Base-by-base conservation (phyloP, 805 yeast species). In the Starmerella khaoyaiensis region DNA sequence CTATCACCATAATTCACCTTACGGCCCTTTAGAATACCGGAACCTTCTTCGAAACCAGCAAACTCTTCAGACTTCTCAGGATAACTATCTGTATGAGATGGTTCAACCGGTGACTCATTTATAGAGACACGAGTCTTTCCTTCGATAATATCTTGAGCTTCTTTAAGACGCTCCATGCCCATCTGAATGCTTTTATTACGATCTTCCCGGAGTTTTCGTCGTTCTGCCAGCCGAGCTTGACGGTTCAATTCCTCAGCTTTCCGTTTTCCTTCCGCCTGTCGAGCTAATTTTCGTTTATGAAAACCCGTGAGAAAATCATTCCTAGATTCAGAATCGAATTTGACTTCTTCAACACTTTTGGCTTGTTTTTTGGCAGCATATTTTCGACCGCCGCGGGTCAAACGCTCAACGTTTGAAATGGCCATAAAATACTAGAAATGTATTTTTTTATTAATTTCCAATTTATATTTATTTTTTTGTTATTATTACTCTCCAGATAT, bases 241-340 rank as follows among this genome's bases (percentile, higher is more conserved):
- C 86, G 67, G 4, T 78, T 90, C 54, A 77, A 80, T 54, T 86
- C 94, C 49, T 77, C 75, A 35, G 71, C 71, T 50, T 66, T 74
- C 42, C 71, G 81, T 48, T 72, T 74, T 0, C 96, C 97, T 46
- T 77, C 75, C 61, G 83, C 86, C 60, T 80, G 79, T 57, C 97
- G 70, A 53, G 80, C 80, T 14, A 87, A 56, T 56, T 87, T 87
- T 53, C 98, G 71, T 61, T 87, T 87, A 59, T 90, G 97, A 58
- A 87, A 87, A 28, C 98, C 98, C 3, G 96, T 87, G 48, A 87
- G 62, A 57, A 75, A 87, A 43, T 87, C 94, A 21, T 63, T 58
- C 18, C 44, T 43, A 9, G 79, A 69, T 15, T 69, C 79, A 45
- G 74, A 72, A 58, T 90, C 90, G 56, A 84, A 90, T 2, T 71